Percentiles rank a stretch among this genome's conserved stretches.
Conservation (phyloP, 257 asterid species). For the Solanum pinnatisectum region DNA sequence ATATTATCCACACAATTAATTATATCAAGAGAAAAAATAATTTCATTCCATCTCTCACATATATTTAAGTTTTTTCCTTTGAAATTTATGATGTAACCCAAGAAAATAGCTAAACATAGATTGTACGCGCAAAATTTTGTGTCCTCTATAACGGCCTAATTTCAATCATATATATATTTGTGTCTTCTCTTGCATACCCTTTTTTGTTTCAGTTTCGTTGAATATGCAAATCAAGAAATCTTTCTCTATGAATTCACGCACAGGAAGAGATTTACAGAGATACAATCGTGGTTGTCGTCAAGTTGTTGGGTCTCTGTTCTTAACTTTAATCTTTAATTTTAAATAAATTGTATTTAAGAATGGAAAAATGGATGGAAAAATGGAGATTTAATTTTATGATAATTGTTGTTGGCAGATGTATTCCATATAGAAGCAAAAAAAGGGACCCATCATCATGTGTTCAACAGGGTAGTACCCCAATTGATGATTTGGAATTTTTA, state of each 20-base stretch:
- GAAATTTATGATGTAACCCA: background rate
- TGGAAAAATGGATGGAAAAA: background rate
- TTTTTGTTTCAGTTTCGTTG: background rate
- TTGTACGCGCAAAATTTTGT: background rate
- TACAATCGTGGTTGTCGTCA: slow-evolving; percentile 57
- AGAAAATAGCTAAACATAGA: background rate
- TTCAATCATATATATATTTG: background rate
- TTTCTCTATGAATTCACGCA: slow-evolving; percentile 43
- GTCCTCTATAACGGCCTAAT: background rate
- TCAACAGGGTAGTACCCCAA: slow-evolving; percentile 13
- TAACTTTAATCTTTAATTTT: background rate
- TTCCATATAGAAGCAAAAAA: slow-evolving; percentile 58
- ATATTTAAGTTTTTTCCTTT: background rate
- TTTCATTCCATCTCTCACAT: background rate
- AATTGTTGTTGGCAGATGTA: slow-evolving; percentile 49
- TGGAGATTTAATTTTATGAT: background rate
- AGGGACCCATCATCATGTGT: slow-evolving; percentile 21
- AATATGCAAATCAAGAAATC: slow-evolving; percentile 53
- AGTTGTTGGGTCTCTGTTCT: slow-evolving; percentile 61
- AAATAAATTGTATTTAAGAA: background rate
- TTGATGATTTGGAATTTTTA: slow-evolving; percentile 74
- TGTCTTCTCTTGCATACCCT: background rate
- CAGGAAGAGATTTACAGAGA: slow-evolving; percentile 69
- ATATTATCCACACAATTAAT: background rate
- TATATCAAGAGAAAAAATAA: background rate